Percentiles rank a stretch among this genome's conserved stretches.
phyloP scores from a whole-genome alignment of 164 flowering plant species.

The Vitis rupestris region DNA sequence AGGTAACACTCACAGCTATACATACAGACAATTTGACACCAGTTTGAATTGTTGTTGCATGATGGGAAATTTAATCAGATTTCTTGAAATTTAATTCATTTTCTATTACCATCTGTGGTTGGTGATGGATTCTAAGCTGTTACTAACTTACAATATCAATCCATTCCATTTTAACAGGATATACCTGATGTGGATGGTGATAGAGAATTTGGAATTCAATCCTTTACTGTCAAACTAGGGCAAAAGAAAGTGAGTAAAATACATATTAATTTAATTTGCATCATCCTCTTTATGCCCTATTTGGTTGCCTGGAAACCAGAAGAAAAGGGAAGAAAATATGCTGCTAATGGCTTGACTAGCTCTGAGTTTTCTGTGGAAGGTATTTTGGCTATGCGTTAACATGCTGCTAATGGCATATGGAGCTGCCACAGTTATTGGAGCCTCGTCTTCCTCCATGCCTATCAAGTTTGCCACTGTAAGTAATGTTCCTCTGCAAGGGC shows the following conservation, averaged over 20 bases:
- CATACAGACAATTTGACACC: not conserved
- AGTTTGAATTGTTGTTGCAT: not conserved
- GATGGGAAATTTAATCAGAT: no score
- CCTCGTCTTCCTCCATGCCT: conserved; percentile 25
- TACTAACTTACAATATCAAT: no score
- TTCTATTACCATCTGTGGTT: no score
- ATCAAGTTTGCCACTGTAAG: conserved; percentile 45
- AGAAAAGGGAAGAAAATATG: not conserved
- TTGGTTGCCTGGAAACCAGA: not conserved
- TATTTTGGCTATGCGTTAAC: conserved; percentile 53
- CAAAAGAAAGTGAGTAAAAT: conserved; percentile 34
- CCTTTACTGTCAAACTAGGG: conserved; percentile 48
- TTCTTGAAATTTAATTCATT: no score
- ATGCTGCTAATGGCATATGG: conserved; percentile 46
- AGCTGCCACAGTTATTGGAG: conserved; percentile 43
- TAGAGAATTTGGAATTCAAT: conserved; percentile 44
- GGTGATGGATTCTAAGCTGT: no score
- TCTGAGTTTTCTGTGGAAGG: conserved; percentile 19
- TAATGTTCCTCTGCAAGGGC: not conserved
- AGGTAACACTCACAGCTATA: conserved; percentile 28
- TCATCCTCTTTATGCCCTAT: no score
- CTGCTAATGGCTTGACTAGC: no score
- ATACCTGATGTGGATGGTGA: conserved; percentile 66
- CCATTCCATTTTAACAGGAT: conserved; percentile 31
- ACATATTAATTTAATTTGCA: not conserved